Evolutionary conservation across 371 early-diverging fungal genomes (phyloP), one percentile per base, ranked within the genome.

Genomic region (Rhizopus microsporus): DNA sequence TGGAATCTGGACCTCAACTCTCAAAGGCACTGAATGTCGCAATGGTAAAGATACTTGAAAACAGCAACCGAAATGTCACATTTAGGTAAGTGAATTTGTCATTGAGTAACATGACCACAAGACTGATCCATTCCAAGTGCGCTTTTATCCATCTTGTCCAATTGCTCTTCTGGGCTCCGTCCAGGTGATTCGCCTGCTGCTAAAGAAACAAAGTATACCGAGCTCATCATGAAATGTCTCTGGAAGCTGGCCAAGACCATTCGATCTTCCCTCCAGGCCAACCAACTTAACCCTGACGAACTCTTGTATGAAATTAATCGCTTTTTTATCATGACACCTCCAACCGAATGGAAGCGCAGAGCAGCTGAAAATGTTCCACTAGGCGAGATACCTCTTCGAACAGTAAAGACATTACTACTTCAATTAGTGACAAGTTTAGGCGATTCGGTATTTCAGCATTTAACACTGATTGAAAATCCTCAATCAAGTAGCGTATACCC

Each of bases 181-280:
- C 74, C 80, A 38, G 78, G 80, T 3, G 84, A 84, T 49, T 69
- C 82, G 2, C 68, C 72, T 38, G 34, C 75, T 54, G 69, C 83
- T 10, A 66, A 79, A 45, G 83, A 91, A 56, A 70, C 85, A 31
- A 90, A 90, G 61, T 90, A 87, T 63, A 88, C 89, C 12, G 95
- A 96, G 65, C 67, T 95, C 33, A 88, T 91, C n/a, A 93, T 96
- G 93, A 95, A 95, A 71, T 97, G 97, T 56, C 59, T 97, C 48
- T 97, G 97, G 97, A 95, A 96, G 59, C 63, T 94, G 54, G 91
- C 95, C 23, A 96, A 95, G 72, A 74, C 86, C 8, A 80, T 97
- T 48, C 85, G 89, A 44, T 78, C 85, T 16, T 84, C 86, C 35
- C 59, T 95, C 5, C 67, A 75, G 0, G 66, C 63, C 2, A 75